Evolutionary conservation across 768 basidiomycete genomes (phyloP).

Genomic region (Exidia glandulosa): DNA sequence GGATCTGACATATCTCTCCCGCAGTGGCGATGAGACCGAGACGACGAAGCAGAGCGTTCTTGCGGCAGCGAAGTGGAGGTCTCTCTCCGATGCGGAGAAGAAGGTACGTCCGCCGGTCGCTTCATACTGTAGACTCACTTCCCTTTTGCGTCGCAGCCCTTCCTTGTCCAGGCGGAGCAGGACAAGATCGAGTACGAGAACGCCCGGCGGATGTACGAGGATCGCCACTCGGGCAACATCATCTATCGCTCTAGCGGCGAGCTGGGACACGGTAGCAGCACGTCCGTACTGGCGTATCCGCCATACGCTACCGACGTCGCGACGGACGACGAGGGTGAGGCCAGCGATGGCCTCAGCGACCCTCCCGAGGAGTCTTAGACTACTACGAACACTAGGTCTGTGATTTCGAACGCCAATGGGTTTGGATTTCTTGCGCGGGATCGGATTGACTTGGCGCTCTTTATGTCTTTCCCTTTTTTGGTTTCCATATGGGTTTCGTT

Average conservation of each 20-base stretch:
- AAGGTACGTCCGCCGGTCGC: conserved; percentile 42
- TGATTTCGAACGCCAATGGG: neutral
- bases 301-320: neutral
- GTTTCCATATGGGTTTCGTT: too few species aligned
- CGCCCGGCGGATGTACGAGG: conserved; percentile 77
- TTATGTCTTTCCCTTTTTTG: neutral
- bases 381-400: neutral
- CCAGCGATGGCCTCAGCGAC: conserved; percentile 1
- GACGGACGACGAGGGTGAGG: neutral
- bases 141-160: conserved; percentile 45
- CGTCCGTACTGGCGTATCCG: neutral
- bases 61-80: conserved; percentile 87
- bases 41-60: conserved; percentile 91
- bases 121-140: neutral
- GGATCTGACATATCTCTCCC: neutral
- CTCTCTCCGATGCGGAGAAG: conserved; percentile 86
- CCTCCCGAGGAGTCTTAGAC: neutral
- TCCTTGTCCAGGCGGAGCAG: conserved; percentile 85
- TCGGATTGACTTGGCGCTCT: neutral
- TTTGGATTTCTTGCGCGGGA: neutral
- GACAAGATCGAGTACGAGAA: conserved; percentile 92
- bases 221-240: conserved; percentile 49
- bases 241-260: conserved; percentile 29
- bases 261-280: neutral
- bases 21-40: conserved; percentile 68